Evolutionary conservation across 768 basidiomycete genomes (phyloP), one percentile per base, ranked within the genome.

Genomic region (Lactarius hengduanensis): DNA sequence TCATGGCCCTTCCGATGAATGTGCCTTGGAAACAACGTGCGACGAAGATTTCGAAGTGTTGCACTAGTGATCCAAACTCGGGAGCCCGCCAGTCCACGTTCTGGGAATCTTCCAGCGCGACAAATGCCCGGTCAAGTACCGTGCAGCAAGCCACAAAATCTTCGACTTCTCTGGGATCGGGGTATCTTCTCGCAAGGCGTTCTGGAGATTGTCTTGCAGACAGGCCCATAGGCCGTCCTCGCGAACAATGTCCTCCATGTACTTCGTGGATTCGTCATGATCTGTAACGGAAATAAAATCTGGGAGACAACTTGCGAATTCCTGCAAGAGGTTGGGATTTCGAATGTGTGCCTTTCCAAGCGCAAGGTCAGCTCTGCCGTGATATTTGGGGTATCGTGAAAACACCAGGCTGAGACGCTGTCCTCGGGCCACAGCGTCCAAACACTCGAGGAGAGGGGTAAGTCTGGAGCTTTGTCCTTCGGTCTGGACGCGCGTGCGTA

Each of bases 301-400:
- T 1, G 63, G 63, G 18, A 64, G 36, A 15, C 22, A n/a, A 11
- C 18, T n/a, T 18, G 57, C 22, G 22, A 64, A 64, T 50, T 22
- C 38, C 10, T 53, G 18, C 45, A 64, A 32, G 4, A 64, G 63
- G 10, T 64, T 47, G 20, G 26, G 38, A 20, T 64, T 30, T 0
- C 36, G 45, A 36, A 64, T 38, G 36, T 64, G 57, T 26, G 53
- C 63, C 45, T 16, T 43, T 41, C 63, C 63, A 22, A 59, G 59
- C 22, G 59, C 53, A 6, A 32, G 20, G 16, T 64, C 57, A 18
- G 40, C 43, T 5, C 7, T 22, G 32, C 41, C 30, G 28, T 8
- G 30, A 16, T 38, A 40, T 10, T 18, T 45, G 16, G 34, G 63
- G 28, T 18, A 26, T 38, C n/a, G 2, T 15, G n/a, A 15, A 32